Evolutionary conservation across 768 basidiomycete species (phyloP).

Genomic region (Rhizopogon vulgaris): DNA sequence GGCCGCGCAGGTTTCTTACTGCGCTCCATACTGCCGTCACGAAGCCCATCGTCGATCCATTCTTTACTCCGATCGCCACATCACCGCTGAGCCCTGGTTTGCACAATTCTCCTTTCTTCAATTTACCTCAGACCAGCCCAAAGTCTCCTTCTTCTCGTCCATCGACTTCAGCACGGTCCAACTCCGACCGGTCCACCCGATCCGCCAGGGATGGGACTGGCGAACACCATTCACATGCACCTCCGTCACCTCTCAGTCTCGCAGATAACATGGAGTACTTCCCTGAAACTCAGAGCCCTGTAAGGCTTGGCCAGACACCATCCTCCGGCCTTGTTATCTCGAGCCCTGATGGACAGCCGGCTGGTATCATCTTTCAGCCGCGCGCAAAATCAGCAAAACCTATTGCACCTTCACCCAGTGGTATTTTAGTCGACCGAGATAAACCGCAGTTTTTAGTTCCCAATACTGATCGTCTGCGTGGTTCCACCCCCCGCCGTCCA

Average conservation of each 20-base stretch:
- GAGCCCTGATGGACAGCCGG: constrained; percentile 86
- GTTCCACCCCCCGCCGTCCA: constrained; percentile 19
- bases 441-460: constrained; percentile 31
- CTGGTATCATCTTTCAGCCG: constrained; percentile 96
- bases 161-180: constrained; percentile 43
- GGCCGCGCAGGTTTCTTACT: constrained; percentile 88
- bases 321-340: constrained; percentile 88
- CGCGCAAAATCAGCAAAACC: constrained; percentile 35
- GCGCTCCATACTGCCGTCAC: constrained; percentile 87
- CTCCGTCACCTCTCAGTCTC: constrained; percentile 67
- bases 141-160: constrained; percentile 39
- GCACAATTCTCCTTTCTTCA: constrained; percentile 41
- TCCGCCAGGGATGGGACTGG: constrained; percentile 42
- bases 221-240: constrained; percentile 35
- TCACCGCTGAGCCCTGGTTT: constrained; percentile 77
- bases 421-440: constrained; percentile 35
- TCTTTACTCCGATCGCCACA: constrained; percentile 92
- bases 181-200: constrained; percentile 56
- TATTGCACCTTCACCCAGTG: constrained; percentile 25
- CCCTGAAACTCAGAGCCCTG: constrained; percentile 46
- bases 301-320: constrained; percentile 66
- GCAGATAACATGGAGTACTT: constrained; percentile 68
- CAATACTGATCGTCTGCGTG: constrained; percentile 20
- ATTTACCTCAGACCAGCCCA: constrained; percentile 24
- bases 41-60: constrained; percentile 84